These are phyloP conservation scores for Pontederia crassipes DNA, from an alignment of 176 grass and related monocot genomes.

Conservation along the genomic window DNA sequence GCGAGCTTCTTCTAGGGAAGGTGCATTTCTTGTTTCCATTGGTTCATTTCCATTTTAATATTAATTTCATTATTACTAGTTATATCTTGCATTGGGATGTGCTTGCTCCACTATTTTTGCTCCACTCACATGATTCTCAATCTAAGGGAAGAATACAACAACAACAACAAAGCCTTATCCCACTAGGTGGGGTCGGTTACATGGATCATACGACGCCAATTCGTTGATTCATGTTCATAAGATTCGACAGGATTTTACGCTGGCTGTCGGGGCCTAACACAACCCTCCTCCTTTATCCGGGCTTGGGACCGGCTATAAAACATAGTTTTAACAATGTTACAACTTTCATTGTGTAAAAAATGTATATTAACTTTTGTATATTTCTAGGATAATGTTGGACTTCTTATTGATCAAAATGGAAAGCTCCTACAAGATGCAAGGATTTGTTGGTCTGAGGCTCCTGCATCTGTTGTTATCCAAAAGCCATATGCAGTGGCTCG, in stretches of 20 bases:
- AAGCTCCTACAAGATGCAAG: conserved; percentile 89
- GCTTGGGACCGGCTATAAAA: too few relatives aligned
- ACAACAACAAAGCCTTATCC: too few relatives aligned
- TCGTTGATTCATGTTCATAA: too few relatives aligned
- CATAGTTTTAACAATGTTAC: not conserved
- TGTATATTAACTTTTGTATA: conserved; percentile 18
- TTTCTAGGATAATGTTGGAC: conserved; percentile 85
- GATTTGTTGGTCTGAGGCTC: conserved; percentile 91
- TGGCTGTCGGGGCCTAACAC: too few relatives aligned
- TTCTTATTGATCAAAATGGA: conserved; percentile 98
- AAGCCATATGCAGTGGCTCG: conserved; percentile 79
- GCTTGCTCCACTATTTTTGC: not conserved
- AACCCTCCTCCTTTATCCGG: too few relatives aligned
- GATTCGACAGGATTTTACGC: too few relatives aligned
- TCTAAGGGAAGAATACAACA: too few relatives aligned
- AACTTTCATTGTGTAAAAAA: not conserved
- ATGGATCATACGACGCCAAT: too few relatives aligned
- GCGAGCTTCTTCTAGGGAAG: conserved; percentile 89
- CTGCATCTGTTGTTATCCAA: conserved; percentile 67
- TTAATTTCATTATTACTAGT: not conserved
- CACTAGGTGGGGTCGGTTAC: too few relatives aligned
- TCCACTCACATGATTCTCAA: not conserved
- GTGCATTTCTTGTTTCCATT: conserved; percentile 23
- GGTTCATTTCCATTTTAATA: not conserved
- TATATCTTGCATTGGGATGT: not conserved